Conservation (phyloP, 192 early-diverging fungal species). For the Coemansia sp. region DNA sequence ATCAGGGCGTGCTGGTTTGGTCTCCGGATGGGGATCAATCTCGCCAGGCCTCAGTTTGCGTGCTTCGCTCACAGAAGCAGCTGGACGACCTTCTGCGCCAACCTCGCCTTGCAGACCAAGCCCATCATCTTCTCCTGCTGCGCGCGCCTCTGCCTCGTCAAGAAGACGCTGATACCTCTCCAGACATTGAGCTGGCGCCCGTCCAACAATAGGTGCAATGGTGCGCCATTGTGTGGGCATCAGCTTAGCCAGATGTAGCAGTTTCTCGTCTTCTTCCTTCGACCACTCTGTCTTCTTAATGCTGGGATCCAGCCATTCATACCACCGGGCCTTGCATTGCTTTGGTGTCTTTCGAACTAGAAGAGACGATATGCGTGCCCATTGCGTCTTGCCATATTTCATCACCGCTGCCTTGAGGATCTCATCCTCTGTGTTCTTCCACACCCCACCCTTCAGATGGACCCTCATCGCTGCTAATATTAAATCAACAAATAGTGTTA, state of each 20-base stretch:
- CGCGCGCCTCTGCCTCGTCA: slow-evolving; percentile 92
- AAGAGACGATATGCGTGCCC: slow-evolving; percentile 96
- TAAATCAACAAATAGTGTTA: neutral
- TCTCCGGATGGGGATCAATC: slow-evolving; percentile 96
- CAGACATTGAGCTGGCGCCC: slow-evolving; percentile 94
- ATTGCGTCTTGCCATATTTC: slow-evolving; percentile 99
- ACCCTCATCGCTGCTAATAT: slow-evolving; percentile 19
- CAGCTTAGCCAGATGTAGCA: slow-evolving; percentile 93
- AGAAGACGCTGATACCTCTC: slow-evolving; percentile 93
- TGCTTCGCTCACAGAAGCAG: slow-evolving; percentile 53
- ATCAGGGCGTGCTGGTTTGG: slow-evolving; percentile 95
- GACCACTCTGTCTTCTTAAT: slow-evolving; percentile 99
- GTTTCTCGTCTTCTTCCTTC: slow-evolving; percentile 97
- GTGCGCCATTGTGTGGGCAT: slow-evolving; percentile 99
- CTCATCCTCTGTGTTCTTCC: slow-evolving; percentile 99
- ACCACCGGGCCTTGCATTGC: slow-evolving; percentile 99
- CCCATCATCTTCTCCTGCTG: slow-evolving; percentile 57
- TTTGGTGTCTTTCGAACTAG: slow-evolving; percentile 94
- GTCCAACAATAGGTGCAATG: slow-evolving; percentile 96
- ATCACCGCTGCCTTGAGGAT: slow-evolving; percentile 96
- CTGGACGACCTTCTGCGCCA: slow-evolving; percentile 43
- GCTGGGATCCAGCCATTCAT: slow-evolving; percentile 97
- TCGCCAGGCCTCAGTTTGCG: slow-evolving; percentile 90
- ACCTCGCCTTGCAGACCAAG: slow-evolving; percentile 64
- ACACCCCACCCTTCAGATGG: slow-evolving; percentile 79